Evolutionary conservation across 179 eudicot genomes (phyloP).

Genomic region (Corrigiola litoralis): DNA sequence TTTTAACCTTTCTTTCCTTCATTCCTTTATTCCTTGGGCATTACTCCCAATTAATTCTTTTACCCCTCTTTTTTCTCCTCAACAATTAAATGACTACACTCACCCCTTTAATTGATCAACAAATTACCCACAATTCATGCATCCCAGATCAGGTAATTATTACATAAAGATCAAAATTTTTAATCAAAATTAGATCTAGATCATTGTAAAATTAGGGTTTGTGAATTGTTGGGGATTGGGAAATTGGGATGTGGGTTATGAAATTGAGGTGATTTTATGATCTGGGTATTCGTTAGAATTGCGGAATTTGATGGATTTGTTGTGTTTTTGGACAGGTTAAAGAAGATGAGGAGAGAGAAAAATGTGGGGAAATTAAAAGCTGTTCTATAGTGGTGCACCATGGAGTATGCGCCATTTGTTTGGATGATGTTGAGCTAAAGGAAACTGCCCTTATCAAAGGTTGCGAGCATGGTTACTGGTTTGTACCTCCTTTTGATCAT

Average conservation of each 20-base stretch:
- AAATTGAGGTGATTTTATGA: not conserved
- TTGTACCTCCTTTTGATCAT: slow-evolving; percentile 39
- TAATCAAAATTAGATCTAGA: slow-evolving; percentile 9
- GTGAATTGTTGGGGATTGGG: not conserved
- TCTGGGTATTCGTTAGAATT: slow-evolving; percentile 1
- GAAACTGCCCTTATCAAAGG: slow-evolving; percentile 94
- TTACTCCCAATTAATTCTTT: too few relatives aligned
- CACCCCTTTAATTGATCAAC: slow-evolving; percentile 22
- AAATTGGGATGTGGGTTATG: not conserved
- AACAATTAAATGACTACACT: slow-evolving; percentile 29
- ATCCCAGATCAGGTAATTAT: slow-evolving; percentile 34
- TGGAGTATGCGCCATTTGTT: slow-evolving; percentile 84
- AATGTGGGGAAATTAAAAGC: slow-evolving; percentile 7
- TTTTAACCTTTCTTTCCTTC: not conserved
- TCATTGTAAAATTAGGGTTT: not conserved
- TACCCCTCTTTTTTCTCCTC: not conserved
- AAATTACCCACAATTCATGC: slow-evolving; percentile 7
- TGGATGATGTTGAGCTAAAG: slow-evolving; percentile 63
- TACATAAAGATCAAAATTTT: too few relatives aligned
- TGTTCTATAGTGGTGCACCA: slow-evolving; percentile 29
- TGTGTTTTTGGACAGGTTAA: slow-evolving; percentile 27
- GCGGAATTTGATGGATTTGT: not conserved
- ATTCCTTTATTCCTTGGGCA: not conserved
- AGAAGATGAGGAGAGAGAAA: slow-evolving; percentile 35
- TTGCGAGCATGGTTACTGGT: slow-evolving; percentile 99